Evolutionary conservation across 2,329 filamentous ascomycete genomes (phyloP).

Genomic region (Dissoconium aciculare): DNA sequence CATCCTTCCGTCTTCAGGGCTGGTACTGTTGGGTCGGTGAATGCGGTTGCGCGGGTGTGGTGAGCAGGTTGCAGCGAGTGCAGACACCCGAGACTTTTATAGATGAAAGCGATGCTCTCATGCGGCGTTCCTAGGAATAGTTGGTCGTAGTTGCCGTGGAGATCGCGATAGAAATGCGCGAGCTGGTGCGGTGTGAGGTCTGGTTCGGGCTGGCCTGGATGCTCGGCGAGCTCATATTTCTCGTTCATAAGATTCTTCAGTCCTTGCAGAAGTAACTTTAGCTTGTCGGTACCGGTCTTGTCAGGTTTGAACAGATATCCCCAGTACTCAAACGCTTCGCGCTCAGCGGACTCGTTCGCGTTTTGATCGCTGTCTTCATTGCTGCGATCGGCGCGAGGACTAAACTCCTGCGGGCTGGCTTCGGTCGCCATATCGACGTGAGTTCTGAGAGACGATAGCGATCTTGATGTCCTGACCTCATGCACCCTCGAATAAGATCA

Average conservation of each 20-base stretch:
- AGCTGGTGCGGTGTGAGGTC: constrained; percentile 36
- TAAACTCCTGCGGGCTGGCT: background rate
- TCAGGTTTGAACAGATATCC: constrained; percentile 37
- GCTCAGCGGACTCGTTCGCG: constrained; percentile 18
- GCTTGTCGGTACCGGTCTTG: constrained; percentile 34
- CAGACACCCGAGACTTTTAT: constrained; percentile 78
- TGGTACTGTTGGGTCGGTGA: constrained; percentile 60
- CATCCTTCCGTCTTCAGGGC: constrained; percentile 74
- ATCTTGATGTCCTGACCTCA: too few species aligned
- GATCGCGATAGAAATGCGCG: constrained; percentile 35
- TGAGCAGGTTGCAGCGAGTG: constrained; percentile 61
- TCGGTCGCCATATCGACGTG: constrained; percentile 1
- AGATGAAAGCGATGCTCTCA: constrained; percentile 74
- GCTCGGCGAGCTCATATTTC: constrained; percentile 16
- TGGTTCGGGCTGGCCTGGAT: constrained; percentile 24
- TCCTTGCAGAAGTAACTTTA: constrained; percentile 33
- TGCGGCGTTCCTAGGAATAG: constrained; percentile 66
- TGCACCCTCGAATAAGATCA: too few species aligned
- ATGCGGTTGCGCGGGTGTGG: constrained; percentile 38
- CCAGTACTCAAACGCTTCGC: constrained; percentile 36
- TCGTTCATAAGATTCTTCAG: constrained; percentile 30
- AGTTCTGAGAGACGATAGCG: too few species aligned
- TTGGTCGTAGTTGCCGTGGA: constrained; percentile 34
- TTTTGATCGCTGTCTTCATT: constrained; percentile 10
- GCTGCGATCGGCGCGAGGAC: background rate